A percentile compares a stretch with the other conserved stretches of the same genome.
phyloP scores from a whole-genome alignment of 345 rosid genomes.

The Triadica sebifera region DNA sequence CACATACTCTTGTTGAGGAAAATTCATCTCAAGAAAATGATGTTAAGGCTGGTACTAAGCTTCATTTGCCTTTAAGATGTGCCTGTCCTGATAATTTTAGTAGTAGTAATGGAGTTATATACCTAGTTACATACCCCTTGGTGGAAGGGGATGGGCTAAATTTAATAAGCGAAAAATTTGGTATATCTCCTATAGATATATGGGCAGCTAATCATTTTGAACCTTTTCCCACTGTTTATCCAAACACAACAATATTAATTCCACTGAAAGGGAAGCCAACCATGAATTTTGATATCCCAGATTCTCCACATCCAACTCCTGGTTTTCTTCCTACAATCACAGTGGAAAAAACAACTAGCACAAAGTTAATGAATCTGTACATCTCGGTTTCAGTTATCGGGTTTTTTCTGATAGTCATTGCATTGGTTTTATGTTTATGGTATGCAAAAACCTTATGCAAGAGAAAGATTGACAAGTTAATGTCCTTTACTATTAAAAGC shows the following conservation, averaged over 20 bases:
- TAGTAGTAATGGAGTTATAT: conserved; percentile 15
- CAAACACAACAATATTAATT: conserved; percentile 46
- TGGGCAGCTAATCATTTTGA: conserved; percentile 39
- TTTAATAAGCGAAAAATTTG: conserved; percentile 34
- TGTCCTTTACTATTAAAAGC: conserved; percentile 40
- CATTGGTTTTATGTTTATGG: conserved; percentile 32
- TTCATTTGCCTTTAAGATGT: conserved; percentile 50
- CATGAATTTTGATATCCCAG: conserved; percentile 20
- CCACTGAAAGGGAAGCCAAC: conserved; percentile 34
- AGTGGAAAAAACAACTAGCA: conserved; percentile 11
- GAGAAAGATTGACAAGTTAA: conserved; percentile 30
- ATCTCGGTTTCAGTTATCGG: conserved; percentile 47
- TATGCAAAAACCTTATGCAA: conserved; percentile 29
- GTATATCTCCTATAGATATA: conserved; percentile 30
- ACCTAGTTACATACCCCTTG: conserved; percentile 51
- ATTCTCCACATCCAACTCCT: conserved; percentile 42
- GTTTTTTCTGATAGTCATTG: conserved; percentile 27
- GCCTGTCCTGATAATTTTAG: conserved; percentile 45
- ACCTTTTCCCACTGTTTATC: conserved; percentile 39
- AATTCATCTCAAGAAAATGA: conserved; percentile 25
- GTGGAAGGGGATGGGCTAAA: conserved; percentile 36
- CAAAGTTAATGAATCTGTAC: conserved; percentile 35
- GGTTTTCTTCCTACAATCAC: conserved; percentile 42
- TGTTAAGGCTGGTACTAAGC: conserved; percentile 24
- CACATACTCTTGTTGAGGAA: conserved; percentile 24